Evolutionary conservation across 495 filamentous ascomycete genomes (phyloP).

Genomic region (Penicillium bialowiezense): DNA sequence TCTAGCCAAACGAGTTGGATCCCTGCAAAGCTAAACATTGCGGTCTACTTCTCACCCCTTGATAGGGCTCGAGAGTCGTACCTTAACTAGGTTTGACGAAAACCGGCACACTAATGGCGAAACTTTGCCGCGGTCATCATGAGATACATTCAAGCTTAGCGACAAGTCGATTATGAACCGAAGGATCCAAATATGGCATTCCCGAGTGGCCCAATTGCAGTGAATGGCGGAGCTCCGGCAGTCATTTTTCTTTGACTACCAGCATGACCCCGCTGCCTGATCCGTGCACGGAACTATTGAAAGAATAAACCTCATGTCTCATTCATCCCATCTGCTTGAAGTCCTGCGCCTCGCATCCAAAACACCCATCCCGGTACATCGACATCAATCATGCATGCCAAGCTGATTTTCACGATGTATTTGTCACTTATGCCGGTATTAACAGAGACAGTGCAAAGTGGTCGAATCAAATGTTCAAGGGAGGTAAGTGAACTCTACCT

Average conservation of each 20-base stretch:
- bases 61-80: background rate
- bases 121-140: background rate
- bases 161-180: conserved; percentile 4
- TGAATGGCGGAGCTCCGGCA: too few relatives aligned
- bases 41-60: conserved; percentile 15
- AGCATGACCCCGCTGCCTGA: conserved; percentile 7
- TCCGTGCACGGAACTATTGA: conserved; percentile 30
- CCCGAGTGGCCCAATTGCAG: conserved; percentile 10
- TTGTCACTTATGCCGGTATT: background rate
- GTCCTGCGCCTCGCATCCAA: background rate
- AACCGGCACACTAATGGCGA: background rate
- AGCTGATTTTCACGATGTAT: conserved; percentile 11
- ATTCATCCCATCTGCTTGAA: background rate
- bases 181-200: conserved; percentile 6
- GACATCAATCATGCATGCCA: conserved; percentile 25
- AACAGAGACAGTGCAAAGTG: background rate
- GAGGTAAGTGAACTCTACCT: conserved; percentile 6
- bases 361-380: conserved; percentile 8
- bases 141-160: conserved; percentile 9
- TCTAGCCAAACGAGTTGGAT: background rate
- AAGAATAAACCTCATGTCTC: background rate
- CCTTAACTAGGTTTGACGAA: background rate
- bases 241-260: too few relatives aligned
- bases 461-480: conserved; percentile 10
- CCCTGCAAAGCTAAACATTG: conserved; percentile 11